Conservation (phyloP, 202 grass and related monocot species). For the Bolboschoenoplectus hybrid region DNA sequence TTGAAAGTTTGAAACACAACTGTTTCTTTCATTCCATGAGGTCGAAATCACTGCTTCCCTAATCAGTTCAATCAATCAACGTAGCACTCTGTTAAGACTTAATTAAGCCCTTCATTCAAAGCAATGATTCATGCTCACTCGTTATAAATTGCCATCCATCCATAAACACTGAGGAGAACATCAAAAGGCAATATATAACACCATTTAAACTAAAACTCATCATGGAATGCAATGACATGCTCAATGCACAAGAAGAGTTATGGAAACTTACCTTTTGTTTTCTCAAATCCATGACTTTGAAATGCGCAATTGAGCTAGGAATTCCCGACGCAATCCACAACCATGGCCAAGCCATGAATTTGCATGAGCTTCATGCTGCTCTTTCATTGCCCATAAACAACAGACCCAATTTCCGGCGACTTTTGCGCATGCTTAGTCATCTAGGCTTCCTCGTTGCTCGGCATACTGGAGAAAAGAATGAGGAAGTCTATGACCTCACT, state of each 20-base stretch:
- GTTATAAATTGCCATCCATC: no score
- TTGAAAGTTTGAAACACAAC: no score
- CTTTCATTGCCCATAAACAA: constrained; percentile 38
- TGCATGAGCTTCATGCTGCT: constrained; percentile 35
- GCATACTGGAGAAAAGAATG: not conserved
- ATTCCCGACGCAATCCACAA: constrained; percentile 50
- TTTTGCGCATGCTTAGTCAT: constrained; percentile 60
- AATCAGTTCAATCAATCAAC: no score
- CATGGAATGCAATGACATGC: constrained; percentile 25
- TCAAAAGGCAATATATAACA: no score
- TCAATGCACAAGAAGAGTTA: constrained; percentile 49
- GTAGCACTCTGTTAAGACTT: no score
- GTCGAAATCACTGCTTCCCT: no score
- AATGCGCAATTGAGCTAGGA: constrained; percentile 62
- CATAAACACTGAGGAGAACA: no score
- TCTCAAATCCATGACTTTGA: constrained; percentile 62
- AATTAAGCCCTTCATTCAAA: no score
- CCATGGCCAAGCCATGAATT: constrained; percentile 38
- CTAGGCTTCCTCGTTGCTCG: constrained; percentile 36
- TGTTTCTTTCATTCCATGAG: no score
- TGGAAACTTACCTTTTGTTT: constrained; percentile 44
- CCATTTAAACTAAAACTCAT: no score
- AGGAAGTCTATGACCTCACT: constrained; percentile 47
- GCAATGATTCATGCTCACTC: no score
- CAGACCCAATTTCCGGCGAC: constrained; percentile 38